Percentiles rank a stretch among this genome's conserved stretches.
phyloP scores from a whole-genome alignment of 345 rosid genomes.

The Litchi chinensis region DNA sequence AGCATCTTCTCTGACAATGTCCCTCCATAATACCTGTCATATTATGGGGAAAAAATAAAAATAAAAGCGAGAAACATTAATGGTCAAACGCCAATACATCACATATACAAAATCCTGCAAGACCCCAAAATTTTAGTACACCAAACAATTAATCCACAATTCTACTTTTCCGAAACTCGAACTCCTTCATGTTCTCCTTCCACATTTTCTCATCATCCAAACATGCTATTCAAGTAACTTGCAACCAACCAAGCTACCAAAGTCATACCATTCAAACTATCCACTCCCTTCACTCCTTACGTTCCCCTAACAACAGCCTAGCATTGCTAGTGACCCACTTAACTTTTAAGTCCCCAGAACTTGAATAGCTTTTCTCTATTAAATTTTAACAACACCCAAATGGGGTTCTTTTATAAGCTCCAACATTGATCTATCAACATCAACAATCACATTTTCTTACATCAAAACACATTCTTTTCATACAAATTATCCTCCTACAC shows the following conservation, averaged over 20 bases:
- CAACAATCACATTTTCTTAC: background rate
- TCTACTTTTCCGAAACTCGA: background rate
- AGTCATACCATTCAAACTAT: background rate
- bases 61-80: background rate
- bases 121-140: background rate
- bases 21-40: constrained; percentile 76
- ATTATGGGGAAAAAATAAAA: background rate
- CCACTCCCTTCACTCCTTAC: background rate
- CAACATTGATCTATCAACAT: background rate
- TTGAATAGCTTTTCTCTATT: background rate
- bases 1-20: constrained; percentile 95
- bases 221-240: background rate
- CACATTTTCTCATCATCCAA: background rate
- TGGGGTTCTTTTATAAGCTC: background rate
- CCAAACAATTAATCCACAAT: constrained; percentile 1
- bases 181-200: background rate
- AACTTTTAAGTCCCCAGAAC: background rate
- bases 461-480: background rate
- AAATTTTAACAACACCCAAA: background rate
- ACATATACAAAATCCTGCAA: background rate
- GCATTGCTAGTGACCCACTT: background rate
- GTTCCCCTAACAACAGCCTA: background rate
- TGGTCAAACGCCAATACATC: background rate
- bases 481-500: background rate
- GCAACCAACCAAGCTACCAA: background rate